Percentiles rank a stretch among this genome's conserved stretches.
These are phyloP conservation scores for Plantago coronopus DNA, from an alignment of 305 asterid genomes.

Conservation along the genomic window DNA sequence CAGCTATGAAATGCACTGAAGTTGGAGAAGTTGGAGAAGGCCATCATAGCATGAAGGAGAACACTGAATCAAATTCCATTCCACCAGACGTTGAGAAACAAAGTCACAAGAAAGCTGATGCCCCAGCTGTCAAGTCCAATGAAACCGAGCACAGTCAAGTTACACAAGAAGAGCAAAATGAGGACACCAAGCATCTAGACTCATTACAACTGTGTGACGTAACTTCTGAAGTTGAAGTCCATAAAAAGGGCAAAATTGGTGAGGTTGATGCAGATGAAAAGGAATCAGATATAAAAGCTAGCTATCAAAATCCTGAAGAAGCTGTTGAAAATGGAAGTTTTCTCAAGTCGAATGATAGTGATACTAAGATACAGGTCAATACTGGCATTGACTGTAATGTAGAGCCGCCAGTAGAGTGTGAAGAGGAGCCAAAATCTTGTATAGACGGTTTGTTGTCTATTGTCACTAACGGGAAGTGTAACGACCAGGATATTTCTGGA, in stretches of 20 bases:
- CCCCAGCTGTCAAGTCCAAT: not conserved
- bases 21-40: slow-evolving; percentile 25
- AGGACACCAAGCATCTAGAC: slow-evolving; percentile 15
- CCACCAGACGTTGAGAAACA: slow-evolving; percentile 24
- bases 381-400: slow-evolving; percentile 22
- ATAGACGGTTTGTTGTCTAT: slow-evolving; percentile 14
- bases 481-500: slow-evolving; percentile 6
- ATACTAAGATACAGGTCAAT: slow-evolving; percentile 12
- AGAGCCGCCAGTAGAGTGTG: slow-evolving; percentile 21
- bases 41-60: slow-evolving; percentile 19
- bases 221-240: slow-evolving; percentile 19
- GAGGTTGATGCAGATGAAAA: slow-evolving; percentile 12
- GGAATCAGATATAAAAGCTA: slow-evolving; percentile 15
- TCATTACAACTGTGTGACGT: slow-evolving; percentile 18
- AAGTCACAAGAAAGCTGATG: slow-evolving; percentile 16
- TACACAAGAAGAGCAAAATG: slow-evolving; percentile 20
- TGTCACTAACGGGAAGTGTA: slow-evolving; percentile 16
- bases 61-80: slow-evolving; percentile 24
- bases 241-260: slow-evolving; percentile 18
- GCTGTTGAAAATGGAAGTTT: slow-evolving; percentile 13
- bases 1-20: slow-evolving; percentile 28
- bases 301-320: slow-evolving; percentile 7
- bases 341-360: slow-evolving; percentile 8
- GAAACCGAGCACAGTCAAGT: slow-evolving; percentile 19
- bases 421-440: slow-evolving; percentile 25